A percentile compares a stretch with the other conserved stretches of the same genome.
Evolutionary conservation across 768 basidiomycete species (phyloP).

Genomic region (Mycena albidolilacea): DNA sequence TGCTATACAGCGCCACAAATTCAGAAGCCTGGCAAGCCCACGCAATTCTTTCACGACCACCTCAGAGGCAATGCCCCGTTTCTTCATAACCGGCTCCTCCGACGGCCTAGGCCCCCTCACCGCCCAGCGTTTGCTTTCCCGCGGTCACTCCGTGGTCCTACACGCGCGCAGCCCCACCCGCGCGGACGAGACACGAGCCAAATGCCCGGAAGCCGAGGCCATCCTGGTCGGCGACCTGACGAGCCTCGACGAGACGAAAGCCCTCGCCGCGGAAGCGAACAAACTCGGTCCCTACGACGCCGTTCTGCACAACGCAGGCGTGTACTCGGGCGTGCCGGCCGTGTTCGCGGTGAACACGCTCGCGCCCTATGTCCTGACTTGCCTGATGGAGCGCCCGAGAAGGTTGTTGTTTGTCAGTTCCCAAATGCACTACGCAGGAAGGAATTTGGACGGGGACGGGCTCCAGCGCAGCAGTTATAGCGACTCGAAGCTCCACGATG

Average conservation of each 20-base stretch:
- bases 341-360: constrained; percentile 4
- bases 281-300: background rate
- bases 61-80: background rate
- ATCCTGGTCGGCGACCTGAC: background rate
- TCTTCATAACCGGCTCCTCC: constrained; percentile 8
- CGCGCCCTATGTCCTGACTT: background rate
- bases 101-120: constrained; percentile 2
- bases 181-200: constrained; percentile 1
- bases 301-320: background rate
- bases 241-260: background rate
- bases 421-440: background rate
- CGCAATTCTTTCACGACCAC: background rate
- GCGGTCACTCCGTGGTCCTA: constrained; percentile 1
- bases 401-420: background rate
- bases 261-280: constrained; percentile 5
- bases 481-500: constrained; percentile 7
- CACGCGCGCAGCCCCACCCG: constrained; percentile 2
- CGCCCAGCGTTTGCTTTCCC: background rate
- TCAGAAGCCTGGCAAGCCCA: no score
- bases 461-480: background rate
- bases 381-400: background rate
- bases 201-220: background rate
- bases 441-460: background rate
- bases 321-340: background rate
- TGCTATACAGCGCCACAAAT: no score